Evolutionary conservation across 2,329 filamentous ascomycete genomes (phyloP).

Genomic region (Monosporascus sp.): DNA sequence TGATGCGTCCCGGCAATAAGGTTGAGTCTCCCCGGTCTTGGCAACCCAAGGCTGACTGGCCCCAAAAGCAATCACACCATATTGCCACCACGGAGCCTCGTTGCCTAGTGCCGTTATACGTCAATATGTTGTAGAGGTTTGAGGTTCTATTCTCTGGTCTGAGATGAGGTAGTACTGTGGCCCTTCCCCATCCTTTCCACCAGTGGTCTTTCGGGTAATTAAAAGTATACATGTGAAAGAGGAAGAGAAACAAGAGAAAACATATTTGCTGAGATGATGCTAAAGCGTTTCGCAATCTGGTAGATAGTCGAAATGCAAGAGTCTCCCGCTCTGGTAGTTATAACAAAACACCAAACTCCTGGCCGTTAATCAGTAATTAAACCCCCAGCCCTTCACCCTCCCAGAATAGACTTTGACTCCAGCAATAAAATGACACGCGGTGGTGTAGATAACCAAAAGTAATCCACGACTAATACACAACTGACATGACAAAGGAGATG

Average conservation of each 20-base stretch:
- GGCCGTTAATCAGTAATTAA: background rate
- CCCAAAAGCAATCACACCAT: background rate
- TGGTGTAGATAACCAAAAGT: background rate
- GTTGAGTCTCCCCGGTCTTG: background rate
- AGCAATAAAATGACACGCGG: background rate
- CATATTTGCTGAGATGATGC: conserved; percentile 7
- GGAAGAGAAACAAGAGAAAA: conserved; percentile 6
- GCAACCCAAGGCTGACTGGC: background rate
- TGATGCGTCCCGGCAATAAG: background rate
- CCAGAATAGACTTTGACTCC: background rate
- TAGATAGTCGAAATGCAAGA: conserved; percentile 7
- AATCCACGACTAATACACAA: background rate
- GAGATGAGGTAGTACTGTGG: background rate
- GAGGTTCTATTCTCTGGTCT: too few relatives aligned
- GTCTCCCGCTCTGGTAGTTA: conserved; percentile 1
- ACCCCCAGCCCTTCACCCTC: background rate
- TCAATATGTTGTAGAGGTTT: too few relatives aligned
- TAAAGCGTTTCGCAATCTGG: conserved; percentile 15
- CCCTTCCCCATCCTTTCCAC: background rate
- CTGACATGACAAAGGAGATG: background rate
- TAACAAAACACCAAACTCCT: conserved; percentile 11
- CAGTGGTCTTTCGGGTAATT: too few relatives aligned
- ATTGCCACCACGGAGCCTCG: background rate
- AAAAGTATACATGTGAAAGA: conserved; percentile 2
- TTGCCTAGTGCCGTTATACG: too few relatives aligned